Evolutionary conservation across 2,329 filamentous ascomycete genomes (phyloP), one percentile per base, ranked within the genome.

Genomic region (Pseudogymnoascus destructans): DNA sequence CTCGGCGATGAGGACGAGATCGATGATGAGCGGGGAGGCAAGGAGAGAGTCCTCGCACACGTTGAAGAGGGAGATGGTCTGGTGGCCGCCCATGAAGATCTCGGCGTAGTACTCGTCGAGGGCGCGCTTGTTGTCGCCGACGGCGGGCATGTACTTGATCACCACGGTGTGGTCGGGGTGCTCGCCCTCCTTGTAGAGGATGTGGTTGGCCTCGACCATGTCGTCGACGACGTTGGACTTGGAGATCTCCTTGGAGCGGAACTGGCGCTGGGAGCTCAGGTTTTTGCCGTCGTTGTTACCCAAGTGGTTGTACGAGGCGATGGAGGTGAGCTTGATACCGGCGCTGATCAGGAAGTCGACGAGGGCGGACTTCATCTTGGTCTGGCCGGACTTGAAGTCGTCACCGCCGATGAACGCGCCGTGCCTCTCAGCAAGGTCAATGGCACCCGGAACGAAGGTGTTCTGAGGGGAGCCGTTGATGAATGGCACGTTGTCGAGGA

Each of bases 281-380:
- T 98, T 98, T 84, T 91, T 96, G 77, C 93, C 93, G 71, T 98
- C 92, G 71, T 98, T 98, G 82, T 98, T 98, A 69, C 93, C 93
- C 59, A 98, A 85, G 73, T 98, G 93, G 78, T 98, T 98, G 84
- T 98, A 98, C 75, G 88, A 95, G 64, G 93, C 89, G 75, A 98
- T 97, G 38, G 91, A 95, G 61, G 92, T 97, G 70, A 98, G 84
- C 78, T 95, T 96, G 81, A 98, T 97, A 71, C 93, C 93, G 54
- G 93, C 93, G 72, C 85, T 96, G 84, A 98, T 95, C 71, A 98
- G 75, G 77, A 98, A 98, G 75, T 98, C 93, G 49, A 97, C 93
- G 27, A 98, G 83, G 17, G 93, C 93, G 61, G 93, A 97, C 78
- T 98, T 98, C 93, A 98, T 98, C 84, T 98, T 98, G 72, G 93